Evolutionary conservation across 2,329 filamentous ascomycete species (phyloP).

Genomic region (Ophiocordyceps camponoti-rufipedis): DNA sequence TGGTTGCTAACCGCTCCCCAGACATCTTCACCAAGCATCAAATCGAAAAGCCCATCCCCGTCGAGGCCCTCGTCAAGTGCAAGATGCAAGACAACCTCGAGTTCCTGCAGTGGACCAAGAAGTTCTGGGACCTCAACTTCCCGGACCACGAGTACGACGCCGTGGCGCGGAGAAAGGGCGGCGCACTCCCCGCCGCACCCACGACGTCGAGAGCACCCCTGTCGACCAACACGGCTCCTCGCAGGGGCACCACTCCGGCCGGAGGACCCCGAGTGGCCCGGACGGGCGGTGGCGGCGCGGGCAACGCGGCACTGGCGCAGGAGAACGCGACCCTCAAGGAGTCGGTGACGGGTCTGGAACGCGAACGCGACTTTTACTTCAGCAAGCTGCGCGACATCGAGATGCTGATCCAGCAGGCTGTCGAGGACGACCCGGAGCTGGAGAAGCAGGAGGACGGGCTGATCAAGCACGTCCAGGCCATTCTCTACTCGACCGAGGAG

Average conservation of each 20-base stretch:
- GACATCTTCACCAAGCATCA: conserved; percentile 73
- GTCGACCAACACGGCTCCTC: conserved; percentile 30
- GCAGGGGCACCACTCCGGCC: conserved; percentile 42
- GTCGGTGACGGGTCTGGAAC: conserved; percentile 83
- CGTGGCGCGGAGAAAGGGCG: conserved; percentile 64
- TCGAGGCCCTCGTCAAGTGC: conserved; percentile 83
- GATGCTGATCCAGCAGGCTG: conserved; percentile 77
- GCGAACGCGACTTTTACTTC: conserved; percentile 97
- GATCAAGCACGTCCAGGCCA: conserved; percentile 89
- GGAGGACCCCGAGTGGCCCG: conserved; percentile 25
- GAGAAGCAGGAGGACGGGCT: conserved; percentile 88
- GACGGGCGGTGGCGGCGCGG: conserved; percentile 34
- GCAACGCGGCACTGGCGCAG: conserved; percentile 54
- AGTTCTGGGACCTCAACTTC: conserved; percentile 96
- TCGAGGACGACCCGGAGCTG: conserved; percentile 80
- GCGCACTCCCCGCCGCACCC: conserved; percentile 35
- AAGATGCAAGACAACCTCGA: conserved; percentile 99
- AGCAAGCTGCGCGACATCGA: conserved; percentile 97
- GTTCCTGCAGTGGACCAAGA: conserved; percentile 93
- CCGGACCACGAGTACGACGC: conserved; percentile 96
- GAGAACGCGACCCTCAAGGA: conserved; percentile 87
- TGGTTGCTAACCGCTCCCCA: conserved; percentile 12
- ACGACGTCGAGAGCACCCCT: conserved; percentile 25
- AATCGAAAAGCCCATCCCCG: conserved; percentile 78
- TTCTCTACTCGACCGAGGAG: conserved; percentile 92